phyloP scores from a whole-genome alignment of 2,329 filamentous ascomycete species.

The Nothomitra cinnamomea region DNA sequence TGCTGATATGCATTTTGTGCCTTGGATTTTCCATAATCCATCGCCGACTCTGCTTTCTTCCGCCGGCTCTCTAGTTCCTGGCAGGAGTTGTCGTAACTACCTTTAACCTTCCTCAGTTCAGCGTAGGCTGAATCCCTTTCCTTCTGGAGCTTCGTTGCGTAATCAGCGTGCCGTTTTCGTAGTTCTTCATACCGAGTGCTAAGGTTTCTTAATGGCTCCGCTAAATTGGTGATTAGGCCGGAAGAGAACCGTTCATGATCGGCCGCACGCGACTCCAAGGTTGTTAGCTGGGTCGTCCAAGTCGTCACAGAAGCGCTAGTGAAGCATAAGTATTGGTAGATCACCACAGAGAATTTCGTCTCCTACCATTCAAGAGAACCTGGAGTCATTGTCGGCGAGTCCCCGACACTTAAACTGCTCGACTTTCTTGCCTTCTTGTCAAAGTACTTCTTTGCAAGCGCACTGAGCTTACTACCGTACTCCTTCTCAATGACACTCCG shows the following conservation, averaged over 20 bases:
- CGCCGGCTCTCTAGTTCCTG: slow-evolving; percentile 88
- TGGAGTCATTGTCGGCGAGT: slow-evolving; percentile 81
- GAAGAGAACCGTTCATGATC: slow-evolving; percentile 78
- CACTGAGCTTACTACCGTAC: slow-evolving; percentile 75
- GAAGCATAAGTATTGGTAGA: not conserved
- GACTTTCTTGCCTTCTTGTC: slow-evolving; percentile 92
- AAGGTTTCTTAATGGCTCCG: slow-evolving; percentile 68
- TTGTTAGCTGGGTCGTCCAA: slow-evolving; percentile 86
- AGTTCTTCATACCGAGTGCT: slow-evolving; percentile 71
- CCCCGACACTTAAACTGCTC: slow-evolving; percentile 76
- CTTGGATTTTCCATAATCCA: slow-evolving; percentile 72
- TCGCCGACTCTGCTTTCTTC: slow-evolving; percentile 89
- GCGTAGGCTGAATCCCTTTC: slow-evolving; percentile 72
- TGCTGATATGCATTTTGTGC: slow-evolving; percentile 84
- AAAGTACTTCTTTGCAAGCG: slow-evolving; percentile 87
- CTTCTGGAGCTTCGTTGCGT: slow-evolving; percentile 72
- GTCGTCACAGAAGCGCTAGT: slow-evolving; percentile 84
- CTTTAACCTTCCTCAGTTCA: slow-evolving; percentile 79
- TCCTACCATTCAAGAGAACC: slow-evolving; percentile 75
- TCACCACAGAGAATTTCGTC: slow-evolving; percentile 1
- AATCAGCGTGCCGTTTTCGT: slow-evolving; percentile 79
- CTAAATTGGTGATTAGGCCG: slow-evolving; percentile 63
- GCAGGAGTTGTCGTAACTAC: slow-evolving; percentile 81
- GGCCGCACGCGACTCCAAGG: slow-evolving; percentile 69
- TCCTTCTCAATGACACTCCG: slow-evolving; percentile 90